Conservation (phyloP, 495 filamentous ascomycete species). For the Aspergillus heteromorphus region DNA sequence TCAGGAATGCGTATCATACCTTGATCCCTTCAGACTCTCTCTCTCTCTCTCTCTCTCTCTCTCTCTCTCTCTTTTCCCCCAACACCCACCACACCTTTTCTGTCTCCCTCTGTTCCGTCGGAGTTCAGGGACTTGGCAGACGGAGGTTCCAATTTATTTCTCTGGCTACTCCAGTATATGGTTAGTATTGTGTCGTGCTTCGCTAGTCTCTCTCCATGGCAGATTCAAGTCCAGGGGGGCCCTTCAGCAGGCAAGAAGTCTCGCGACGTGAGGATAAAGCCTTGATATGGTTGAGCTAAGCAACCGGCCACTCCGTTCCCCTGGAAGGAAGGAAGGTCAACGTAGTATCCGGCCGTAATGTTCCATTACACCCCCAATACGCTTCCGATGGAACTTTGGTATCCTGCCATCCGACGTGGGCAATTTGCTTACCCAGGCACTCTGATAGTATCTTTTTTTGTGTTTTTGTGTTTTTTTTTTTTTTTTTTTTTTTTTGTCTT, state of each 20-base stretch:
- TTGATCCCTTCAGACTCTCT: neutral
- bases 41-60: too few species aligned
- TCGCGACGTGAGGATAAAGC: neutral
- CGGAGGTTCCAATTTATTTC: neutral
- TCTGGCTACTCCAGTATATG: neutral
- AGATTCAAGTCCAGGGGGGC: neutral
- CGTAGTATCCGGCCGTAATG: neutral
- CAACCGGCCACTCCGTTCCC: neutral
- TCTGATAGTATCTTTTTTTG: neutral
- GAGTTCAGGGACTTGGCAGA: conserved; percentile 5
- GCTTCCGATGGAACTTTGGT: neutral
- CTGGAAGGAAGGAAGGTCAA: neutral
- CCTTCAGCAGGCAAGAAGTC: neutral
- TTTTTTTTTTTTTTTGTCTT: neutral
- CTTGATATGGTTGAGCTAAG: neutral
- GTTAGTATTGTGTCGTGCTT: neutral
- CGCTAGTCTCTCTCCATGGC: neutral
- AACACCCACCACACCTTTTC: conserved; percentile 10
- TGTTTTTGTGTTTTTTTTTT: neutral
- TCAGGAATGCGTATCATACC: conserved; percentile 1
- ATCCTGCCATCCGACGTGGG: neutral
- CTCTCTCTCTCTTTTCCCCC: too few species aligned
- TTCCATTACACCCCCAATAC: neutral
- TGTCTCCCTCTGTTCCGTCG: conserved; percentile 16
- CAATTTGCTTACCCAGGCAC: neutral